Evolutionary conservation across 192 early-diverging fungal genomes (phyloP), one percentile per base, ranked within the genome.

Genomic region (Tieghemiomyces parasiticus): DNA sequence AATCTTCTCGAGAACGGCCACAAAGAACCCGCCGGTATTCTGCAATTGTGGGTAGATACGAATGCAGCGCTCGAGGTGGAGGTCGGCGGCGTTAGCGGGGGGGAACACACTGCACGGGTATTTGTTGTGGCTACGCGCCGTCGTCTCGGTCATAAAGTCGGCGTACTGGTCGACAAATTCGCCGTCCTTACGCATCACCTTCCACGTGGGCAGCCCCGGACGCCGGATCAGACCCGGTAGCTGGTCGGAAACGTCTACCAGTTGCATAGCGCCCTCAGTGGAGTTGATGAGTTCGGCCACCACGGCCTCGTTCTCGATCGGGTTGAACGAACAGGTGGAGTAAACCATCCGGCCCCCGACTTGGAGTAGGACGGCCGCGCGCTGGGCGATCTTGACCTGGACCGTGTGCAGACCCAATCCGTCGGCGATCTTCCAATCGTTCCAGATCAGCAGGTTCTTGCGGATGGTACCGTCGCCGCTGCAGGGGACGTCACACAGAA

Each of bases 1-100:
- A 9, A 85, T 81, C 77, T 99, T 99, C 71, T 93, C 81, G 54
- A 99, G 75, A 10, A 97, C 89, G 30, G 93, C 92, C 24, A 99
- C 86, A 79, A 99, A 99, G 75, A 99, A 99, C 14, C 91, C 96
- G 46, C 96, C 96, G 10, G 93, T 95, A 74, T 99, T 85, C 75
- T 99, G 96, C 59, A 83, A 63, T 55, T 89, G 87, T 56, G 96
- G 92, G 65, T 91, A 91, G 34, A 99, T 82, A 34, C 96, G 85
- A 67, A 97, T 59, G 71, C 85, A 88, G 68, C 82, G 77, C 29
- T 87, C 84, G 56, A 90, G 67, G 35, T 82, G 65, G 45, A 86
- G 67, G 31, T 75, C 68, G 10, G 73, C 70, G 44, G 78, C 77
- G 44, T 86, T 77, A 47, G 67, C 63, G 14, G 79, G 74, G 30